Evolutionary conservation across 108 stramenopile genomes (phyloP), one percentile per base, ranked within the genome.

Genomic region (Skeletonema potamos): DNA sequence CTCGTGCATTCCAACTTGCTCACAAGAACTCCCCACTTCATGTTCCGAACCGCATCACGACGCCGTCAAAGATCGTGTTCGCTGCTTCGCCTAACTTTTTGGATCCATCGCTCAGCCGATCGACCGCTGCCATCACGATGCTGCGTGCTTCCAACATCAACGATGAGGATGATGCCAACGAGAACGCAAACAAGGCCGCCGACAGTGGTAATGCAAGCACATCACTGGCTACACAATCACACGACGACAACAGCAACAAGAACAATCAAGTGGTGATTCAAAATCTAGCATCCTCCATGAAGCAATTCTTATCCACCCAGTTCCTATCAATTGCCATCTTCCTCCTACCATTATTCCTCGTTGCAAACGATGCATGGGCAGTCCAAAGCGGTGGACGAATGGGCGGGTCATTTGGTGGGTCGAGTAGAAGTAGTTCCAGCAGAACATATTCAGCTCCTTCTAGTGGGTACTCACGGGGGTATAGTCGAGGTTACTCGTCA

Each of bases 341-440:
- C 36, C 22, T 74, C 5, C 73, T 77, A 30, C 68, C 68, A 15
- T 33, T 77, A 34, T 34, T 77, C 12, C 24, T 59, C 15, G 44
- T 36, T 28, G 26, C 68, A 7, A 17, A 63, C 24, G 58, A 73
- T 12, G 82, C 89, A 46, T 77, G 75, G 72, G 89, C 89, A 7
- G 89, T 85, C 27, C 82, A 79, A 64, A 76, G 77, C 34, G 89
- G 90, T 34, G 90, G 90, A 20, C 72, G 90, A n/a, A 88, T 91
- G 82, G 90, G 90, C 10, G 90, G 90, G 24, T 84, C 84, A 9
- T 85, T 84, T 66, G 70, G 68, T 6, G 71, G 81, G 3, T 48
- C 46, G 15, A 61, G 70, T 57, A 32, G 28, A 12, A 54, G 69
- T 51, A 27, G 62, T 27, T 20, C 34, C 44, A 71, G 68, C 32